phyloP scores from a whole-genome alignment of 1,284 basidiomycete genomes.

The Apiotrichum brassicae region DNA sequence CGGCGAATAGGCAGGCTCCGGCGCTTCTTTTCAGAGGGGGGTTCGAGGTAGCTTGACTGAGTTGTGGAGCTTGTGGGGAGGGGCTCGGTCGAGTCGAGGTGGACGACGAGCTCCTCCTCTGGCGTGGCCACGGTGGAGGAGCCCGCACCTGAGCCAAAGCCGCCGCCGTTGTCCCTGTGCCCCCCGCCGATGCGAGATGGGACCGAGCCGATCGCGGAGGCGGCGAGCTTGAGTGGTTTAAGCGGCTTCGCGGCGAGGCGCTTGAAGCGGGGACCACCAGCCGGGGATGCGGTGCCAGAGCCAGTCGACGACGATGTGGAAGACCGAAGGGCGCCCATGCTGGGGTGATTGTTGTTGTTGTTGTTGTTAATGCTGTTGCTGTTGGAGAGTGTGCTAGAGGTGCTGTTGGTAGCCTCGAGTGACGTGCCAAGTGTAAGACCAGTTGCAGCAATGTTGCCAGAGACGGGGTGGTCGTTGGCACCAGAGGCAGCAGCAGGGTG shows the following conservation, averaged over 20 bases:
- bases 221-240: constrained; percentile 43
- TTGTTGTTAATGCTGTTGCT: too few relatives aligned
- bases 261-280: constrained; percentile 13
- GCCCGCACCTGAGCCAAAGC: background rate
- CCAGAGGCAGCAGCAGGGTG: too few relatives aligned
- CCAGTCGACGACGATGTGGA: background rate
- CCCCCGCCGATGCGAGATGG: constrained; percentile 1
- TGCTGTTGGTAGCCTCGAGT: too few relatives aligned
- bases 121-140: background rate
- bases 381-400: too few relatives aligned
- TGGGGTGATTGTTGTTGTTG: background rate
- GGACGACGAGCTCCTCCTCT: constrained; percentile 3
- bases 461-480: too few relatives aligned
- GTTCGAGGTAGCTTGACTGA: background rate
- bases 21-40: constrained; percentile 6
- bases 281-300: background rate
- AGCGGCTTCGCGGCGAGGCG: constrained; percentile 38
- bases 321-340: background rate
- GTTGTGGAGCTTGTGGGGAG: background rate
- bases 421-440: too few relatives aligned
- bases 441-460: too few relatives aligned
- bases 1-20: background rate
- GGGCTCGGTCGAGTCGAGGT: background rate
- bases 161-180: background rate
- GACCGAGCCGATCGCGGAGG: constrained; percentile 27